phyloP scores from a whole-genome alignment of 441 rosid genomes.

The Melastoma candidum region DNA sequence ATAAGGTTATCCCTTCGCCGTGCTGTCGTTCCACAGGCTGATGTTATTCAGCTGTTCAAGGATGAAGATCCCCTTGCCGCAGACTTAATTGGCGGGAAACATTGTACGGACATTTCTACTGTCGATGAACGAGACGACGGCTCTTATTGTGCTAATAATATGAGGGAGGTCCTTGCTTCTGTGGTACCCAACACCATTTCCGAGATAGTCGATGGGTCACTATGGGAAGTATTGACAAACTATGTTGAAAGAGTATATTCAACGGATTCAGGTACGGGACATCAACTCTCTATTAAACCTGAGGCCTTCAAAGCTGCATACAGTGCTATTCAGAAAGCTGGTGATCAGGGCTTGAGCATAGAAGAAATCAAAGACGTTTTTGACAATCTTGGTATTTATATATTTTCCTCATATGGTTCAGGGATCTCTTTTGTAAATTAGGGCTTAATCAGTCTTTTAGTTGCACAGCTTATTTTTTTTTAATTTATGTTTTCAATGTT shows the following conservation, averaged over 20 bases:
- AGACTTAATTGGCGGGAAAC: constrained; percentile 18
- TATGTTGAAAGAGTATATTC: not conserved
- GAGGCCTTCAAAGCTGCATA: constrained; percentile 5
- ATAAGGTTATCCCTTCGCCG: constrained; percentile 47
- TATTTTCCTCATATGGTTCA: constrained; percentile 3
- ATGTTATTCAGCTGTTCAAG: constrained; percentile 44
- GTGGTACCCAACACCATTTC: constrained; percentile 29
- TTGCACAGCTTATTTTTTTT: constrained; percentile 5
- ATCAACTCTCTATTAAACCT: not conserved
- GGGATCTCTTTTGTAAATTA: constrained; percentile 4
- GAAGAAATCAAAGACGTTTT: constrained; percentile 18
- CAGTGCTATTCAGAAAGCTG: constrained; percentile 7
- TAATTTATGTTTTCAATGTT: constrained; percentile 15
- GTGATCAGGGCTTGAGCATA: constrained; percentile 10
- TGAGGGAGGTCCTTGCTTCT: constrained; percentile 33
- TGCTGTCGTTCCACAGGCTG: constrained; percentile 31
- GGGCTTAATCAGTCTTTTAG: constrained; percentile 5
- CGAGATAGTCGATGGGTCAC: constrained; percentile 2
- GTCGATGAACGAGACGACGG: constrained; percentile 20
- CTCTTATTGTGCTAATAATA: constrained; percentile 28
- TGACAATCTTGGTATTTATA: constrained; percentile 33
- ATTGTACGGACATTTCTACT: constrained; percentile 23
- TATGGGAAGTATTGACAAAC: constrained; percentile 5
- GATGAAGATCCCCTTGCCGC: constrained; percentile 24
- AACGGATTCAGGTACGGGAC: not conserved